These are phyloP conservation scores for Lagenaria siceraria DNA, from an alignment of 306 rosid genomes.

Conservation along the genomic window DNA sequence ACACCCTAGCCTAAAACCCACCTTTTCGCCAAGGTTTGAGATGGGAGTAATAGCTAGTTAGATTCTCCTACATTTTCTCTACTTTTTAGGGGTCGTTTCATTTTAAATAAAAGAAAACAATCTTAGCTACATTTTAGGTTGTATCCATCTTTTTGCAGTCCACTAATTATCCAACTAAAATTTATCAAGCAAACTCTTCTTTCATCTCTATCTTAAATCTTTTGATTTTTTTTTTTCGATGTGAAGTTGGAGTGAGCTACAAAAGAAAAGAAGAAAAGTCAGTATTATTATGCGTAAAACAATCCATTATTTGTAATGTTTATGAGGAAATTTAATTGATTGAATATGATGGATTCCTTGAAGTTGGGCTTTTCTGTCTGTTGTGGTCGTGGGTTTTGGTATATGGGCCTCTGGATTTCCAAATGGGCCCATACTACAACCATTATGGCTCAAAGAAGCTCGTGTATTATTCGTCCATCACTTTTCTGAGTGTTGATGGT, in stretches of 20 bases:
- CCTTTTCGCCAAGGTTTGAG: not conserved
- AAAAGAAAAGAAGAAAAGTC: too few species aligned
- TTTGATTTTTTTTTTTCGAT: too few species aligned
- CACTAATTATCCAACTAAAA: too few species aligned
- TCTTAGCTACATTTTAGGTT: too few species aligned
- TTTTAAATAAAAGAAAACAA: not conserved
- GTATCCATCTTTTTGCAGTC: too few species aligned
- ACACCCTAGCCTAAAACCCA: not conserved
- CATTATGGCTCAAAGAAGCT: not conserved
- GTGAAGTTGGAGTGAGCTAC: too few species aligned
- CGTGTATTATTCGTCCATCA: not conserved
- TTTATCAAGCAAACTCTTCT: too few species aligned
- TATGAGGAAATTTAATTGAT: too few species aligned
- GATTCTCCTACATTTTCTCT: not conserved
- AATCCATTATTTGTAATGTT: too few species aligned
- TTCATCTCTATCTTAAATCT: too few species aligned
- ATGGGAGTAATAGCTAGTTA: not conserved
- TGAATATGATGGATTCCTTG: not conserved
- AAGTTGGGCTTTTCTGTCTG: not conserved
- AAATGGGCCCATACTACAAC: not conserved
- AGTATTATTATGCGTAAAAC: too few species aligned
- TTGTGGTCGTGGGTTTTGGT: not conserved
- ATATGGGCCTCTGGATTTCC: not conserved
- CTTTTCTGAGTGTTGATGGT: too few species aligned
- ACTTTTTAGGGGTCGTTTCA: not conserved